phyloP scores from a whole-genome alignment of 1,139 yeast species.

The Candida glucosophila region DNA sequence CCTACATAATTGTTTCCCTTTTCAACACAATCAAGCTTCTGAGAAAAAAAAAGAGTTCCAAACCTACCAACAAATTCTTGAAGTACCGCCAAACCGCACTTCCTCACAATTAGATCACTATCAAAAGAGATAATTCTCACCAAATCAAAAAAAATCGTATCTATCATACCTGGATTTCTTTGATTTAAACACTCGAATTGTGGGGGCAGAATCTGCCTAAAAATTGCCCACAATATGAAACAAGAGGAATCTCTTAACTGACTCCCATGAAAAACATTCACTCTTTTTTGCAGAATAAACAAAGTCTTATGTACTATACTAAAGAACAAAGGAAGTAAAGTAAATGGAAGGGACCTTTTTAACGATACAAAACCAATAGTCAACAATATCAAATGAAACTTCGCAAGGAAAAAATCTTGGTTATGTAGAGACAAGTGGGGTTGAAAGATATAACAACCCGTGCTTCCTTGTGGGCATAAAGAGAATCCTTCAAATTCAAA shows the following conservation, averaged over 20 bases:
- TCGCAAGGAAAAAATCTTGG: slow-evolving; percentile 17
- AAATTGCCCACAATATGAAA: slow-evolving; percentile 47
- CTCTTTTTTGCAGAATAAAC: slow-evolving; percentile 43
- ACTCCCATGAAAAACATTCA: slow-evolving; percentile 48
- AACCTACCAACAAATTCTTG: slow-evolving; percentile 82
- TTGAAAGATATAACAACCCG: slow-evolving; percentile 1
- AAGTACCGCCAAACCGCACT: slow-evolving; percentile 80
- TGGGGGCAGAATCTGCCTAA: slow-evolving; percentile 12
- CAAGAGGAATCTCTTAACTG: slow-evolving; percentile 81
- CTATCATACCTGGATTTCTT: slow-evolving; percentile 9
- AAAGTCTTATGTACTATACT: slow-evolving; percentile 36
- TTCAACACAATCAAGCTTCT: slow-evolving; percentile 4
- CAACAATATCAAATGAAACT: slow-evolving; percentile 27
- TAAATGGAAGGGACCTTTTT: slow-evolving; percentile 18
- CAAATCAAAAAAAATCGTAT: slow-evolving; percentile 31
- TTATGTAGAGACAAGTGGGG: slow-evolving; percentile 10
- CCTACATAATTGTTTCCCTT: slow-evolving; percentile 14
- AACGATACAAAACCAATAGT: slow-evolving; percentile 28
- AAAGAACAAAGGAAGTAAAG: slow-evolving; percentile 16
- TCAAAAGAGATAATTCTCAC: slow-evolving; percentile 58
- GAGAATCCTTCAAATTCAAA: slow-evolving; percentile 10
- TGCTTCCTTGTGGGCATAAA: too few relatives aligned
- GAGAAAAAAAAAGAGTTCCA: slow-evolving; percentile 26
- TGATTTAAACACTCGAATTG: slow-evolving; percentile 6
- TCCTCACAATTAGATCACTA: slow-evolving; percentile 59